Evolutionary conservation across 2,329 filamentous ascomycete genomes (phyloP).

Genomic region (Ambrosiella xylebori): DNA sequence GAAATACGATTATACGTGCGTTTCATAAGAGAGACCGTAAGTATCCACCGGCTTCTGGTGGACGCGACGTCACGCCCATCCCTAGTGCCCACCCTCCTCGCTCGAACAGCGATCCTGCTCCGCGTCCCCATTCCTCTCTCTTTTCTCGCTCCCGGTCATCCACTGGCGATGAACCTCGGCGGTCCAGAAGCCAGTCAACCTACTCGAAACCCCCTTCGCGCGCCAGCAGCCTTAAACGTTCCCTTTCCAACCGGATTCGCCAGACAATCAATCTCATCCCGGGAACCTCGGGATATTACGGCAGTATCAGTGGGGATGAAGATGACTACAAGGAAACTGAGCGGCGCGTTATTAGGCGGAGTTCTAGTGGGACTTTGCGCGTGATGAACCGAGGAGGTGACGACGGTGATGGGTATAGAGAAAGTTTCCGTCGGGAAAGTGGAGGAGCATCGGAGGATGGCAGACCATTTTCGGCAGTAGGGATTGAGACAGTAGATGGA

Average conservation of each 20-base stretch:
- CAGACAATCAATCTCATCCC: constrained; percentile 41
- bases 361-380: constrained; percentile 40
- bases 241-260: constrained; percentile 36
- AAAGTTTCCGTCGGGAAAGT: neutral
- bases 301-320: constrained; percentile 11
- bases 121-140: constrained; percentile 4
- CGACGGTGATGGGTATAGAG: neutral
- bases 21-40: constrained; percentile 8
- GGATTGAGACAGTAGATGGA: neutral
- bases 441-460: neutral
- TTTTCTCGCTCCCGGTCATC: constrained; percentile 7
- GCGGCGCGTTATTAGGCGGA: constrained; percentile 40
- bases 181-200: neutral
- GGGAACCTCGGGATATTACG: constrained; percentile 27
- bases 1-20: constrained; percentile 3
- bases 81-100: constrained; percentile 6
- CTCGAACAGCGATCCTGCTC: constrained; percentile 7
- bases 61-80: constrained; percentile 10
- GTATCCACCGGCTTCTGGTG: constrained; percentile 10
- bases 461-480: neutral
- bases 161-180: constrained; percentile 20
- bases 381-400: constrained; percentile 31
- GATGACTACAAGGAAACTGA: constrained; percentile 26
- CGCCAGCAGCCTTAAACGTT: constrained; percentile 31
- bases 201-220: constrained; percentile 8